Base-by-base conservation (phyloP, 768 basidiomycete species). In the Boletus insuetus region DNA sequence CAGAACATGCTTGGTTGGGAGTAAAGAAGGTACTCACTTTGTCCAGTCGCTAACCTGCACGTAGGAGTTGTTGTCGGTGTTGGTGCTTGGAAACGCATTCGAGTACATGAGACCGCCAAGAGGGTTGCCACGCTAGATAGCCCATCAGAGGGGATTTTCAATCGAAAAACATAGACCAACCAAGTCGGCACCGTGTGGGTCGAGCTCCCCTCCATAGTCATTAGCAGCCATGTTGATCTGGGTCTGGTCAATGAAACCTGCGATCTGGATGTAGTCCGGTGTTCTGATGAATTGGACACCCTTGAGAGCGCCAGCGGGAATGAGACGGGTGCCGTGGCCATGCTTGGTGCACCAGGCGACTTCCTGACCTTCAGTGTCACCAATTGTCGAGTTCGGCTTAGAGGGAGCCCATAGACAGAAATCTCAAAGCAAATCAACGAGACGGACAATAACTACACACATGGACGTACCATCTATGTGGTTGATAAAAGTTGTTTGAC, bases 271-370 rank as follows among this genome's bases (percentile, higher is more conserved):
- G 61, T 88, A 89, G 54, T 77, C 77, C 1, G 80, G 77, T 0
- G 85, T 85, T 55, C 71, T 75, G 60, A 86, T 77, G 66, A 79
- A 76, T 71, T 91, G 89, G 0, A 88, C 75, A 51, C 87, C 89
- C 3, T 69, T 68, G 32, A 91, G 69, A 32, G 87, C 78, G 19
- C 85, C 85, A 0, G 65, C 69, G n/a, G 87, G 88, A 34, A 93
- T 89, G 50, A 86, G 64, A 54, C 91, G 86, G 4, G 87, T 84
- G 3, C 91, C 91, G 51, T 79, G 82, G 7, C 81, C 82, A 2
- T 78, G 77, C 66, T 86, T 82, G n/a, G 84, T 82, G 73, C 89
- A 94, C 79, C 82, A 94, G 1, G 89, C 83, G 11, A 93, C 86
- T 63, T 82, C 84, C 65, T 82, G 75, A 40, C 79, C 84, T 66